Conservation (phyloP, 345 rosid genomes). For the Arabis hirsuta region DNA sequence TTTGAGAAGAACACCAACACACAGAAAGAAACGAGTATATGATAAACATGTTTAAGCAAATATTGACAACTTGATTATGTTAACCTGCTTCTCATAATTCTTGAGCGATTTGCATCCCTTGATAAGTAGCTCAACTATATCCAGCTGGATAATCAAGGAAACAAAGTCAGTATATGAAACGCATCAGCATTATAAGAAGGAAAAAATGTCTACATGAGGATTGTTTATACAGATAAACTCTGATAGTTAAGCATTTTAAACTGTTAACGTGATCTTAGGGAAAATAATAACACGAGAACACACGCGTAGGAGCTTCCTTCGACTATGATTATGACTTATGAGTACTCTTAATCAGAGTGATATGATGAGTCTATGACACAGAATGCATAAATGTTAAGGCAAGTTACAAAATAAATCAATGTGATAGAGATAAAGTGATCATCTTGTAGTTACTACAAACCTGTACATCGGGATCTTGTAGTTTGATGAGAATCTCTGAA, state of each 20-base stretch:
- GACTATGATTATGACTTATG: not conserved
- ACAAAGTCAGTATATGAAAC: constrained; percentile 21
- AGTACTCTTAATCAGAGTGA: not conserved
- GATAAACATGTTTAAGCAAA: not conserved
- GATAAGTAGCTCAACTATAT: constrained; percentile 73
- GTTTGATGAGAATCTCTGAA: constrained; percentile 68
- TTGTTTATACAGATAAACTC: not conserved
- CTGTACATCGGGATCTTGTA: constrained; percentile 92
- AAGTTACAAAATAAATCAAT: not conserved
- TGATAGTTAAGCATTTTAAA: not conserved
- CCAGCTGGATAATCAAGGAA: constrained; percentile 47
- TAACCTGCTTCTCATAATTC: constrained; percentile 67
- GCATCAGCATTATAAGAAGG: not conserved
- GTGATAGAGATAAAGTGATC: not conserved
- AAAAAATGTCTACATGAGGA: not conserved
- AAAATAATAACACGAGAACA: not conserved
- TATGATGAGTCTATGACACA: constrained; percentile 4
- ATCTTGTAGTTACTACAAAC: constrained; percentile 43
- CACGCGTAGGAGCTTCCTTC: not conserved
- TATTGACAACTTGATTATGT: too few species aligned
- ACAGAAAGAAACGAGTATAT: not conserved
- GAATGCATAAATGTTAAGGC: not conserved
- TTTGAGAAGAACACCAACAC: not conserved
- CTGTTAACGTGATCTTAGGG: not conserved
- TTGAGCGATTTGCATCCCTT: constrained; percentile 81